A percentile compares a stretch with the other conserved stretches of the same genome.
These are phyloP conservation scores for Candida sanyaensis DNA, from an alignment of 1,139 yeast genomes.

Conservation along the genomic window DNA sequence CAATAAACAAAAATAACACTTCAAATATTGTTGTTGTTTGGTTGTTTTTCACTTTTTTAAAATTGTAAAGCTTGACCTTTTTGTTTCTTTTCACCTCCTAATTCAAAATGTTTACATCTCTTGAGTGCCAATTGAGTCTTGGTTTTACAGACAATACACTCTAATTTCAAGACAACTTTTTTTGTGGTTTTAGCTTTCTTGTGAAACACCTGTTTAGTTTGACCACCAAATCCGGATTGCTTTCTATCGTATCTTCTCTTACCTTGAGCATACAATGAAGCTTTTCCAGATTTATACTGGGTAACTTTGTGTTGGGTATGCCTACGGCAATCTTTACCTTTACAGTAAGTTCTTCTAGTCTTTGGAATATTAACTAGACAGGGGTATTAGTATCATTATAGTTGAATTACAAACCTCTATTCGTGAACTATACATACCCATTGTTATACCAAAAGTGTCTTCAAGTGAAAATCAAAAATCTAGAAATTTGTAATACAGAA, in stretches of 20 bases:
- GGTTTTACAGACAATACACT: slow-evolving; percentile 1
- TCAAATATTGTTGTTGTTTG: too few relatives aligned
- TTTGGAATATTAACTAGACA: slow-evolving; percentile 1
- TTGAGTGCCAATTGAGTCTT: background rate
- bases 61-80: slow-evolving; percentile 93
- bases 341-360: slow-evolving; percentile 1
- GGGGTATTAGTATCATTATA: background rate
- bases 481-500: too few relatives aligned
- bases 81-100: slow-evolving; percentile 2
- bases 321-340: slow-evolving; percentile 1
- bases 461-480: too few relatives aligned
- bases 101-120: slow-evolving; percentile 3
- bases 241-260: slow-evolving; percentile 3
- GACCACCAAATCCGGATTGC: slow-evolving; percentile 1
- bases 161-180: slow-evolving; percentile 1
- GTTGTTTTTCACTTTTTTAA: slow-evolving; percentile 13
- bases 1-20: background rate
- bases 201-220: slow-evolving; percentile 1
- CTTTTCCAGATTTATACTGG: slow-evolving; percentile 1
- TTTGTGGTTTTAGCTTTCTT: slow-evolving; percentile 1
- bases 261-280: slow-evolving; percentile 2
- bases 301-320: slow-evolving; percentile 1
- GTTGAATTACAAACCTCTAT: too few relatives aligned
- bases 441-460: background rate
- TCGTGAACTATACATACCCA: background rate